phyloP scores from a whole-genome alignment of 345 rosid genomes.

The Lenwebbia sp. region DNA sequence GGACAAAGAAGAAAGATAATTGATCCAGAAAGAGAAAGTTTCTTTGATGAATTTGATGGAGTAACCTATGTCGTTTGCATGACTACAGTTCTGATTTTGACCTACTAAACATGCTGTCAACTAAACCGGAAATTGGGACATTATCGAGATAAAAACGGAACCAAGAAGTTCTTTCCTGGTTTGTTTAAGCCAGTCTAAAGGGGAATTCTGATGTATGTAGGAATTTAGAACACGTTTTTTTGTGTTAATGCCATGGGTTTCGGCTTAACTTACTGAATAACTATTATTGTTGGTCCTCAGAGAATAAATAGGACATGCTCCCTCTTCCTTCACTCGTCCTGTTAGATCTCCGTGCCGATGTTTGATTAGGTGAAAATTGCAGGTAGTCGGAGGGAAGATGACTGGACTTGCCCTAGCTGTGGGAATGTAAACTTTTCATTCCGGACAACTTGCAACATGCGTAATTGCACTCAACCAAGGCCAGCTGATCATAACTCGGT shows the following conservation, averaged over 20 bases:
- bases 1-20: not conserved
- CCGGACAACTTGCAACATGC: conserved; percentile 97
- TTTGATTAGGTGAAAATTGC: not conserved
- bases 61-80: not conserved
- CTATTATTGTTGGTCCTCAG: not conserved
- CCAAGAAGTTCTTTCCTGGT: not conserved
- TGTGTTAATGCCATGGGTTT: not conserved
- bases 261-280: not conserved
- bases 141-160: not conserved
- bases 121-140: not conserved
- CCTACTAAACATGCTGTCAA: not conserved
- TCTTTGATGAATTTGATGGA: not conserved
- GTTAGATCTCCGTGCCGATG: not conserved
- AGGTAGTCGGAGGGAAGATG: conserved; percentile 95
- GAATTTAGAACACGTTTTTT: not conserved
- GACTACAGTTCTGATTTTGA: not conserved
- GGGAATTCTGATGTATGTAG: not conserved
- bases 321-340: not conserved
- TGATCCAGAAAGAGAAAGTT: not conserved
- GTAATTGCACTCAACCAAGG: conserved; percentile 95
- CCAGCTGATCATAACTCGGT: conserved; percentile 90
- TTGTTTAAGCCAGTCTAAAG: not conserved
- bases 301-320: not conserved
- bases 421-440: conserved; percentile 90
- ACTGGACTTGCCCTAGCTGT: conserved; percentile 93